A percentile compares a stretch with the other conserved stretches of the same genome.
These are phyloP conservation scores for Prunus mongolica DNA, from an alignment of 306 rosid genomes.

Conservation along the genomic window DNA sequence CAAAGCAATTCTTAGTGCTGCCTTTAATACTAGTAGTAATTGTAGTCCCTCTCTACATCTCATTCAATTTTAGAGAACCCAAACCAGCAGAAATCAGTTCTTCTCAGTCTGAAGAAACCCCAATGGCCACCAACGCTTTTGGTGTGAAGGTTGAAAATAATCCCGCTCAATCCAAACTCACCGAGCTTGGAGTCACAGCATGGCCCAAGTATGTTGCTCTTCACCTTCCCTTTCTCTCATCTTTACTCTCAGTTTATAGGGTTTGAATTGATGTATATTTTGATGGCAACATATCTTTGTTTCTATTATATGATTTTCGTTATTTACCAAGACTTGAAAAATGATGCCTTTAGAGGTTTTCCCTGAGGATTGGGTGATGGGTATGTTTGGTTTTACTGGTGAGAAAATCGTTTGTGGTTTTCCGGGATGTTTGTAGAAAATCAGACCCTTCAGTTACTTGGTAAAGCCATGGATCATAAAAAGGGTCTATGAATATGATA, in stretches of 20 bases:
- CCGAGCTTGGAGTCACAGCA: slow-evolving; percentile 12
- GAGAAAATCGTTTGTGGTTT: neutral
- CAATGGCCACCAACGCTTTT: slow-evolving; percentile 5
- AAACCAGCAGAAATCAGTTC: neutral
- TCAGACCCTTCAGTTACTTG: neutral
- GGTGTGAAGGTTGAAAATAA: slow-evolving; percentile 15
- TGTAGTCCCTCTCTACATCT: neutral
- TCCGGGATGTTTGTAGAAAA: neutral
- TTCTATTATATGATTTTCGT: neutral
- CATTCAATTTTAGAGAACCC: neutral
- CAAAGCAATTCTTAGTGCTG: neutral
- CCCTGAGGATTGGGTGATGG: neutral
- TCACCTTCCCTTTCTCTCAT: neutral
- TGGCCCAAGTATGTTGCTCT: slow-evolving; percentile 2
- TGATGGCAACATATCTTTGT: neutral
- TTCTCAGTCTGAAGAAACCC: neutral
- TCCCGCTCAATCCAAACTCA: slow-evolving; percentile 6
- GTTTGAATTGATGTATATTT: neutral
- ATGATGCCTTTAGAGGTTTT: too few species aligned
- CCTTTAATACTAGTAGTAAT: neutral
- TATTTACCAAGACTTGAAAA: too few species aligned
- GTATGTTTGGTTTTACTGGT: neutral
- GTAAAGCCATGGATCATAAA: neutral
- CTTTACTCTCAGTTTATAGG: neutral
- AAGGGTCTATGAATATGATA: neutral